Base-by-base conservation (phyloP, 2,329 filamentous ascomycete species). In the Curvularia verruculosa region DNA sequence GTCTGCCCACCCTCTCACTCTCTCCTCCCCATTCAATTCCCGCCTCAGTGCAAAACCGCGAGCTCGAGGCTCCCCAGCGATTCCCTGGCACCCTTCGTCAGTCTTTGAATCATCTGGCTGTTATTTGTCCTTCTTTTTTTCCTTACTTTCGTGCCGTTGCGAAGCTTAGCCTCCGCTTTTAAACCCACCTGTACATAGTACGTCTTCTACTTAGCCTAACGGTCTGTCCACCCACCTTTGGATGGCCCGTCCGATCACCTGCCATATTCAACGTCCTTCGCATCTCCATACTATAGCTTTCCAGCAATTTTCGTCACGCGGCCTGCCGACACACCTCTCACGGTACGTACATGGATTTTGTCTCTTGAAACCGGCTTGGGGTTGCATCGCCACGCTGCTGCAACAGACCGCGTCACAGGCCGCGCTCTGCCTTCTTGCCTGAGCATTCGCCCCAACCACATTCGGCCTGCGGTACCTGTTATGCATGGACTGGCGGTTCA, bases 291-390 rank as follows among this genome's bases (percentile, higher is more conserved):
- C 43, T 48, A 50, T 52, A 51, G 60, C 59, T 58, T 59, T 67
- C 67, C 54, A 58, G 66, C 63, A 58, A n/a, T 49, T 45, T 57
- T 62, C 50, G 68, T 73, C 66, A 69, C 66, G 69, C 54, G 54
- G 60, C 45, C 54, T 48, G 46, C 62, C 49, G 49, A 52, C 54
- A 52, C 54, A 70, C 80, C 89, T 53, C 52, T 66, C 67, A 63
- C 60, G 67, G 74, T 76, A 75, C 62, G 74, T 75, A 67, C 64
- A 59, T 56, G 50, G 54, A 58, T 66, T 59, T 43, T 41, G 13
- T 56, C 50, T 69, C 65, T 65, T 74, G 71, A 75, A 75, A 74
- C 72, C 58, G 67, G 61, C 44, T 66, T 68, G 70, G 68, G 61
- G 70, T 66, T 63, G n/a, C n/a, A 51, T 59, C 58, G 61, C 60